Evolutionary conservation across 352 stramenopile species (phyloP).

Genomic region (Phytophthora crassamura): DNA sequence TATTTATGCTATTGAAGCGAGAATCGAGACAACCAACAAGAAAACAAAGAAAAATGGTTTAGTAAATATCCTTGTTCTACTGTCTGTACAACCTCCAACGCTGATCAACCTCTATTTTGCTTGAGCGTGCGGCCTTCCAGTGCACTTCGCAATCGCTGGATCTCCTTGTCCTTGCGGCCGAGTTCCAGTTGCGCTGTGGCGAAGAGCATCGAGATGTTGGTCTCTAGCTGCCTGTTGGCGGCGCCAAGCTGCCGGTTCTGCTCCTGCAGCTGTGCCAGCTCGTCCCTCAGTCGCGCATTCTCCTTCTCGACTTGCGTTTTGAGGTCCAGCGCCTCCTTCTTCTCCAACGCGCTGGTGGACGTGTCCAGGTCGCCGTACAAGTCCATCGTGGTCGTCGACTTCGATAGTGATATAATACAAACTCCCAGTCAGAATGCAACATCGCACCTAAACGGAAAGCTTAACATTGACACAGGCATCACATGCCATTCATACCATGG

Average conservation of each 20-base stretch:
- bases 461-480: neutral
- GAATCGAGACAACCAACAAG: slow-evolving; percentile 38
- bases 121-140: slow-evolving; percentile 31
- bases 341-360: slow-evolving; percentile 69
- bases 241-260: slow-evolving; percentile 66
- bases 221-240: slow-evolving; percentile 66
- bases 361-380: slow-evolving; percentile 87
- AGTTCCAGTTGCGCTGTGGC: slow-evolving; percentile 79
- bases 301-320: slow-evolving; percentile 64
- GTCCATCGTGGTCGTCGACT: slow-evolving; percentile 30
- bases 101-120: slow-evolving; percentile 4
- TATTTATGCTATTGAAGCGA: slow-evolving; percentile 43
- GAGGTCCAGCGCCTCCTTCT: slow-evolving; percentile 65
- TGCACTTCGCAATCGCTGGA: slow-evolving; percentile 65
- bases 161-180: slow-evolving; percentile 80
- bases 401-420: slow-evolving; percentile 18
- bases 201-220: slow-evolving; percentile 81
- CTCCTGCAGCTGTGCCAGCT: slow-evolving; percentile 72
- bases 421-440: slow-evolving; percentile 13
- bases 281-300: slow-evolving; percentile 51
- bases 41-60: slow-evolving; percentile 32
- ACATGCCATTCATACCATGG: slow-evolving; percentile 45
- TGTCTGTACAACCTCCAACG: neutral
- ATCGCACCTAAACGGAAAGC: slow-evolving; percentile 27
- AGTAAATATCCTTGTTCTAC: slow-evolving; percentile 23